Evolutionary conservation across 2,329 filamentous ascomycete genomes (phyloP), one percentile per base, ranked within the genome.

Genomic region (Fusarium redolens): DNA sequence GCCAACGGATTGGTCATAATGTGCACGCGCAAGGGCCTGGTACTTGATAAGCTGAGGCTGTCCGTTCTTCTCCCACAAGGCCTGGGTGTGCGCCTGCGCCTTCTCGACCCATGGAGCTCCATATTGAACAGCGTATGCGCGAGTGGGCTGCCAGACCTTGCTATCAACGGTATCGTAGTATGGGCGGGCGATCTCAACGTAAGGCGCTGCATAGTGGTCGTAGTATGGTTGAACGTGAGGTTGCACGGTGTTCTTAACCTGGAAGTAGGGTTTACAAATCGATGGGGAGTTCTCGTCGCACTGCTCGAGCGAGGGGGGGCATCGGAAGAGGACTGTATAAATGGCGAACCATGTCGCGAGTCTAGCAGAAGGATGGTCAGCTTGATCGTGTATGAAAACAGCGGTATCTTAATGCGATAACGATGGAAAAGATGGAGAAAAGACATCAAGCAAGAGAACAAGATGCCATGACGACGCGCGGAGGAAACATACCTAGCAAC

Each of bases 151-250:
- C 78, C 96, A 89, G 54, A 97, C 85, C 47, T 86, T 84, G 74
- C 91, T 88, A 72, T 92, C 86, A 52, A 90, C 81, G 0, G 84
- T 84, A 22, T 89, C 78, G 79, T 92, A 92, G 82, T 98, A 97
- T 2, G 96, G 96, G 68, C 89, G 90, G 40, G 89, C 92, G 55
- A 90, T 84, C 41, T 95, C 88, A 69, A 97, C 90, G 79, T 98
- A 96, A 5, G 94, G 93, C 10, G 92, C 92, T 30, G 93, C 92
- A 78, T 98, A 97, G 65, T 89, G 82, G 74, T 96, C 85, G 82
- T 98, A 98, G 83, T 97, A 97, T 5, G 95, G 96, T 76, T 92
- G 87, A 37, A 97, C 78, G 81, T 96, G 92, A 7, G 96, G 96
- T 31, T 90, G 83, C 67, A 95, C 85, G 64, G 84, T 78, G 25